Evolutionary conservation across 176 grass and related monocot genomes (phyloP).

Genomic region (Leersia perrieri): DNA sequence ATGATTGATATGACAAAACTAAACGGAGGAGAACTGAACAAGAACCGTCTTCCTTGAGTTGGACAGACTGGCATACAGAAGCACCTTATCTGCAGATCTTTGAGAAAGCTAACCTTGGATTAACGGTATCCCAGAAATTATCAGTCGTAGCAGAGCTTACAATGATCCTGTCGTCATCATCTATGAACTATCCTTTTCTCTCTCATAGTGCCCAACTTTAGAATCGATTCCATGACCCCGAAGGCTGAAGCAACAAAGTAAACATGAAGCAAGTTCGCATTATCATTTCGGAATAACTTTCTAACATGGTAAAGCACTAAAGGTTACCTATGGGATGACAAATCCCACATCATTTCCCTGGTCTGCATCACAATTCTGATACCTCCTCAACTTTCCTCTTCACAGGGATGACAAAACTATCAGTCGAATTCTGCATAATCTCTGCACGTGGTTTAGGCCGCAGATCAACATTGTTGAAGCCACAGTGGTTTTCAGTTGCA

Average conservation of each 20-base stretch:
- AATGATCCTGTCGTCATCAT: background rate
- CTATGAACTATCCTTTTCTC: background rate
- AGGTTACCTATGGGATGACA: background rate
- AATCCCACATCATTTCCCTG: background rate
- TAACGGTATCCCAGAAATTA: background rate
- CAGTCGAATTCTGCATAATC: conserved; percentile 64
- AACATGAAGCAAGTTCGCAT: background rate
- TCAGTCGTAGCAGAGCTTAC: background rate
- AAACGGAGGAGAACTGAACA: no score
- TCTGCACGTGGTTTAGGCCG: background rate
- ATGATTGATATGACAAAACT: background rate
- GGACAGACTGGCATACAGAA: background rate
- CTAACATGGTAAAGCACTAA: background rate
- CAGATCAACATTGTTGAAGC: conserved; percentile 13
- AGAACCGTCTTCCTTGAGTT: background rate
- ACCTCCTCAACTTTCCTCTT: background rate
- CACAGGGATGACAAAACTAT: conserved; percentile 46
- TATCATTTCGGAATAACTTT: conserved; percentile 32
- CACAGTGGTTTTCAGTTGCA: conserved; percentile 31
- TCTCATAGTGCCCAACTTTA: conserved; percentile 17
- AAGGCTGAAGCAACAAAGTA: conserved; percentile 9
- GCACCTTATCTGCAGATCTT: background rate
- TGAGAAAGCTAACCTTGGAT: background rate
- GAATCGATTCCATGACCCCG: conserved; percentile 19
- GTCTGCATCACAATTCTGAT: background rate